Evolutionary conservation across 2,329 filamentous ascomycete species (phyloP).

Genomic region (Paracoccidioides lutzii): DNA sequence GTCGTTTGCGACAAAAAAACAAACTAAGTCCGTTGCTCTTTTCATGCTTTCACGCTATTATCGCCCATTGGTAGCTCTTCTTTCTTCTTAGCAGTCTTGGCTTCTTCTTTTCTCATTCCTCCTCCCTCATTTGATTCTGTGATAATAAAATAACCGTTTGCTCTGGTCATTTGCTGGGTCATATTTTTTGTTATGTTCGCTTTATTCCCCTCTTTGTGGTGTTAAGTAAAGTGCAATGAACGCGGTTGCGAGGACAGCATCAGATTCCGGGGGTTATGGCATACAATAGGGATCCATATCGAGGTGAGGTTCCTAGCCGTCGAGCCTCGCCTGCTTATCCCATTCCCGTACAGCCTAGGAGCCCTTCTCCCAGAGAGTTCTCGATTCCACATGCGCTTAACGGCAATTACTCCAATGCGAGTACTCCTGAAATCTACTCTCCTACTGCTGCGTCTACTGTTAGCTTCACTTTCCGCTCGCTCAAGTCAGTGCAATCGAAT

Average conservation of each 20-base stretch:
- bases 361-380: conserved; percentile 24
- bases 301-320: conserved; percentile 16
- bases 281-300: conserved; percentile 18
- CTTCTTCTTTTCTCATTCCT: background rate
- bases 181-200: too few species aligned
- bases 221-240: conserved; percentile 22
- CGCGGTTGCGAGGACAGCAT: conserved; percentile 27
- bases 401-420: conserved; percentile 25
- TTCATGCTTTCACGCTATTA: background rate
- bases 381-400: conserved; percentile 5
- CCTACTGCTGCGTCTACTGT: conserved; percentile 18
- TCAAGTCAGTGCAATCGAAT: conserved; percentile 26
- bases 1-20: background rate
- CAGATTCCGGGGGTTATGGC: conserved; percentile 21
- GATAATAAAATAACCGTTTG: background rate
- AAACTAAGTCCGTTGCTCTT: background rate
- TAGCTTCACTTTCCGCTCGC: conserved; percentile 21
- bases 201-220: background rate
- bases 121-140: background rate
- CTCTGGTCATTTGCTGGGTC: background rate
- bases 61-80: background rate
- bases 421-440: conserved; percentile 27
- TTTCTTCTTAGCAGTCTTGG: background rate
- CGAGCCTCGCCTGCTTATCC: conserved; percentile 7
- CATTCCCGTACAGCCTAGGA: conserved; percentile 21